Base-by-base conservation (phyloP, 371 early-diverging fungal genomes). In the Mortierella sp. region DNA sequence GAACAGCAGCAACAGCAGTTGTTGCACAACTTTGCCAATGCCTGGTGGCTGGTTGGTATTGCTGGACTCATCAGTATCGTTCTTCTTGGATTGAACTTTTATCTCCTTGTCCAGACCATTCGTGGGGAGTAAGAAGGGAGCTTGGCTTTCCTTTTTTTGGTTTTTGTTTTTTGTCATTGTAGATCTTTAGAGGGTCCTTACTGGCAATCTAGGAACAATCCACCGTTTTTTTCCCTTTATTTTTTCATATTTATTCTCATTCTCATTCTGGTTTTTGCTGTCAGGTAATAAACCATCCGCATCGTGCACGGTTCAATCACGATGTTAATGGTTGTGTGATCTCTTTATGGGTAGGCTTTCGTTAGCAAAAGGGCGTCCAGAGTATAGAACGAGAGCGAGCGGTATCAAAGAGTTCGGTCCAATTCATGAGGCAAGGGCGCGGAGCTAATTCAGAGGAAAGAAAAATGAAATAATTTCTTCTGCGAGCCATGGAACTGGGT, bases 81-180 rank as follows among this genome's bases (percentile, higher is more conserved):
- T 54, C 85, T 94, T 34, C 82, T 93, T 26, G 88, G 90, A 1
- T 83, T 94, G 11, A 94, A 94, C 76, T 83, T 90, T 75, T 92
- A 91, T 64, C 79, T 94, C 13, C 88, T 94, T 55, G 79, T 91
- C 37, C 81, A 75, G 51, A 82, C 86, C 28, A 72, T 87, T 51
- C 79, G 55, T 69, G 84, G 81, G 16, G 46, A 80, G 69, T 44
- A 54, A 6, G n/a, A n/a, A n/a, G 6, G n/a, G 5, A 21, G 54
- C 19, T 53, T 24, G 40, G 24, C 21, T 21, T 37, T n/a, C 31
- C 5, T 46, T 37, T 71, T 64, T 64, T 21, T 64, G 21, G 2
- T 37, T 34, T 19, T 21, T 37, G 37, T 34, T 37, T 57, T 16
- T 19, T 61, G 61, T 31, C 34, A 6, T 14, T 31, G 16, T 34